These are phyloP conservation scores for Candida saitoana DNA, from an alignment of 805 yeast species.

Conservation along the genomic window DNA sequence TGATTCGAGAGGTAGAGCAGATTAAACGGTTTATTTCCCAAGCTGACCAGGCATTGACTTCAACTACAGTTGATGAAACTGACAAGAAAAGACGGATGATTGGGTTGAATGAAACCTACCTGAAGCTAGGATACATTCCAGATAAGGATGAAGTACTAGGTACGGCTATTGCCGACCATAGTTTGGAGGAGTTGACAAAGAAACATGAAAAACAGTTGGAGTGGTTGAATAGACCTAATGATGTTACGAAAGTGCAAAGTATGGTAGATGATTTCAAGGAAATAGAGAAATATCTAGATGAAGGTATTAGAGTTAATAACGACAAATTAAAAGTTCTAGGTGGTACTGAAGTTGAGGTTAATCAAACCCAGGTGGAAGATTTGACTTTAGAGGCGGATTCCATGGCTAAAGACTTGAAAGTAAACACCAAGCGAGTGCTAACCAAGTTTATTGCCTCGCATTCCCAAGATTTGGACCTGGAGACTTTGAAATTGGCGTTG, in stretches of 20 bases:
- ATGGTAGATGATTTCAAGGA: conserved; percentile 6
- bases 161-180: conserved; percentile 20
- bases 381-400: conserved; percentile 9
- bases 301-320: conserved; percentile 3
- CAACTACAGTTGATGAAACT: conserved; percentile 1
- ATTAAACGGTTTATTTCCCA: conserved; percentile 16
- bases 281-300: conserved; percentile 3
- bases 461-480: conserved; percentile 8
- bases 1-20: conserved; percentile 16
- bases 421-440: conserved; percentile 10
- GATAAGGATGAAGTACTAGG: conserved; percentile 27
- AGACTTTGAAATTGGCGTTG: conserved; percentile 8
- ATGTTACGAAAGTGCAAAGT: background rate
- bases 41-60: conserved; percentile 19
- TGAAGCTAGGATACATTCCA: conserved; percentile 21
- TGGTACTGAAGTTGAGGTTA: background rate
- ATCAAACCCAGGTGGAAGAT: conserved; percentile 2
- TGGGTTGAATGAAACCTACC: conserved; percentile 17
- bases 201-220: conserved; percentile 7
- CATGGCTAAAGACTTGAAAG: conserved; percentile 6
- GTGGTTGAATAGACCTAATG: background rate
- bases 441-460: conserved; percentile 11
- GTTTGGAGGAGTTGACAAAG: conserved; percentile 7
- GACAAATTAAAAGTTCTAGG: conserved; percentile 2
- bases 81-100: conserved; percentile 11